Conservation (phyloP, 1,139 yeast genomes). For the Pneumocystis wakefieldiae region DNA sequence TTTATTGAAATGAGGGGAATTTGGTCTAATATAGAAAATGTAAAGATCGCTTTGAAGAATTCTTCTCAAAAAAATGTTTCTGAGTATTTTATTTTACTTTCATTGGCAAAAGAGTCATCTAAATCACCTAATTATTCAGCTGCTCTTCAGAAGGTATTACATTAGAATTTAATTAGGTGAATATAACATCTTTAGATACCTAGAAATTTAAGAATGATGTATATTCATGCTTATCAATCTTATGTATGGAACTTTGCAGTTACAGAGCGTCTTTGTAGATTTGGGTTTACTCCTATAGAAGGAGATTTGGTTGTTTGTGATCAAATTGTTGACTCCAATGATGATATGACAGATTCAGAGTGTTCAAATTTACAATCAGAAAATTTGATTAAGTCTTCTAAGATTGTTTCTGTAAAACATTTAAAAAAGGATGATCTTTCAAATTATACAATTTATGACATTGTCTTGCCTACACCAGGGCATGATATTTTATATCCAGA, state of each 20-base stretch:
- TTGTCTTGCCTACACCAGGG: slow-evolving; percentile 91
- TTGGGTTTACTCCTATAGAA: slow-evolving; percentile 52
- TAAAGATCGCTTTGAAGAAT: slow-evolving; percentile 43
- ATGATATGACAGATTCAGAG: slow-evolving; percentile 18
- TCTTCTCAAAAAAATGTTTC: slow-evolving; percentile 88
- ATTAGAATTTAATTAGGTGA: background rate
- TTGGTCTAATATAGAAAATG: slow-evolving; percentile 61
- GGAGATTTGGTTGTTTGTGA: slow-evolving; percentile 56
- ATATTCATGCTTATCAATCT: slow-evolving; percentile 94
- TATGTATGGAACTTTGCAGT: slow-evolving; percentile 86
- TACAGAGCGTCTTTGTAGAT: slow-evolving; percentile 55
- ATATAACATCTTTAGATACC: slow-evolving; percentile 50
- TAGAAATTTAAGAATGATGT: slow-evolving; percentile 81
- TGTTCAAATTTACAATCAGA: slow-evolving; percentile 43
- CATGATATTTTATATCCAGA: slow-evolving; percentile 72
- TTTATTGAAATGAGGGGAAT: slow-evolving; percentile 30
- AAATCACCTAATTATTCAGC: slow-evolving; percentile 41
- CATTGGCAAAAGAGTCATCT: slow-evolving; percentile 30
- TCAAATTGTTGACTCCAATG: slow-evolving; percentile 18
- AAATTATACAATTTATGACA: slow-evolving; percentile 56
- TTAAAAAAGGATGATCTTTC: slow-evolving; percentile 50
- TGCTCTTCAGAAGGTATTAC: slow-evolving; percentile 36
- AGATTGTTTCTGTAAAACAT: slow-evolving; percentile 35
- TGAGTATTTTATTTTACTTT: slow-evolving; percentile 55
- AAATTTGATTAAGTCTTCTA: slow-evolving; percentile 34